Base-by-base conservation (phyloP, 2,329 filamentous ascomycete genomes). In the Thelonectria olida region DNA sequence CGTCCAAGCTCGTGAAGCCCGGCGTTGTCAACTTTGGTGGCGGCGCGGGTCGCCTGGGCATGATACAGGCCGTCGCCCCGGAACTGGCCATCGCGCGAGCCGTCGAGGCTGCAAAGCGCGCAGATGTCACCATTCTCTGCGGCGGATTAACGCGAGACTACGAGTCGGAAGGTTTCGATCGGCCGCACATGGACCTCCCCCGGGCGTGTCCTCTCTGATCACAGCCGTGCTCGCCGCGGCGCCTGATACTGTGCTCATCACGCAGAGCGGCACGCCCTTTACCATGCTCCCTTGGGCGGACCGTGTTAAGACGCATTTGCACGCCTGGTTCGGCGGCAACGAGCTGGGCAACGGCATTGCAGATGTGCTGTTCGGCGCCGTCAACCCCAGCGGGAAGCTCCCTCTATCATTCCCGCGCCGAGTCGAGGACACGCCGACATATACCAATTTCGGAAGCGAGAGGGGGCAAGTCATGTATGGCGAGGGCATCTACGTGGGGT, bases 281-380 rank as follows among this genome's bases (percentile, higher is more conserved):
- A 28, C 36, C 27, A 64, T 63, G 61, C 49, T 58, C 39, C 61
- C 61, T 8, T 64, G 61, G 61, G 34, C 25, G 5, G 3, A 36
- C 1, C 25, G 36, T 2, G 44, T 36, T 10, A 50, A 49, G 15
- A 38, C 36, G 1, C 48, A 58, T n/a, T 8, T 64, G 0, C 61
- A 64, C 12, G 31, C 51, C 4, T 64, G 61, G 58, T 45, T 53
- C 4, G 52, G 36, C 2, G 61, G 61, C 2, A 61, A 61, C 6
- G 61, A 64, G 39, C 39, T 41, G 9, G 61, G 61, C 3, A 64
- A 61, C 17, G 57, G 53, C 4, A 57, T 64, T 15, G 58, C 58
- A 3, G 61, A 64, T 12, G 53, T 64, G 4, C 19, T 64, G 2
- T 61, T 64, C n/a, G 56, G 60, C 10, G 39, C 19, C 8, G 41